Base-by-base conservation (phyloP, 768 basidiomycete species). In the Hericium coralloides region DNA sequence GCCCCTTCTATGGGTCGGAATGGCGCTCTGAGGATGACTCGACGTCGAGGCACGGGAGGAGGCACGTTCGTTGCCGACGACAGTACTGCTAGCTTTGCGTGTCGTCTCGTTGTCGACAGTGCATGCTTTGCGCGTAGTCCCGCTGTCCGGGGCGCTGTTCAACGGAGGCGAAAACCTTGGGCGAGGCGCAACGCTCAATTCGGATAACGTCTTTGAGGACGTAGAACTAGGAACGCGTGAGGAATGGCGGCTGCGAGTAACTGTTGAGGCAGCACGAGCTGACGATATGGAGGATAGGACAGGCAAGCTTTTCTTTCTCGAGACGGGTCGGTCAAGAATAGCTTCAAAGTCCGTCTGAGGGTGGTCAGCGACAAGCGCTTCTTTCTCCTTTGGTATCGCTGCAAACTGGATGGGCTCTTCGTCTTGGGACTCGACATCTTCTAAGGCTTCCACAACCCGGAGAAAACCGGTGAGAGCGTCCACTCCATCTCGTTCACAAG, bases 31-130 rank as follows among this genome's bases (percentile, higher is more conserved):
- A 14, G 61, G 58, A n/a, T 57, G 52, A 18, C 58, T 60, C n/a
- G 47, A 49, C 52, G 63, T 38, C 51, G 58, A 50, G 55, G 61
- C 65, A 64, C 66, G 15, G 55, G 55, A 17, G 51, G 37, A 15
- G 12, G 37, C 41, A 3, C 37, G 39, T n/a, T 23, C 48, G 38
- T 54, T 50, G 22, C 58, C 53, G 55, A 59, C 53, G 31, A 62
- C 60, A n/a, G 62, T 63, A 49, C 62, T 63, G 45, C 62, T 63
- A 22, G 51, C 60, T 22, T 43, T 58, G 39, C 62, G 61, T n/a
- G 53, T 49, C 3, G 55, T 58, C 26, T 58, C 57, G n/a, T 56
- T 60, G 26, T 25, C 26, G 18, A 49, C 36, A 2, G 49, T 55
- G 4, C 22, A 55, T 31, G 31, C 31, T 31, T 31, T 31, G 7